phyloP scores from a whole-genome alignment of 257 asterid genomes.

The Anisodus acutangulus region DNA sequence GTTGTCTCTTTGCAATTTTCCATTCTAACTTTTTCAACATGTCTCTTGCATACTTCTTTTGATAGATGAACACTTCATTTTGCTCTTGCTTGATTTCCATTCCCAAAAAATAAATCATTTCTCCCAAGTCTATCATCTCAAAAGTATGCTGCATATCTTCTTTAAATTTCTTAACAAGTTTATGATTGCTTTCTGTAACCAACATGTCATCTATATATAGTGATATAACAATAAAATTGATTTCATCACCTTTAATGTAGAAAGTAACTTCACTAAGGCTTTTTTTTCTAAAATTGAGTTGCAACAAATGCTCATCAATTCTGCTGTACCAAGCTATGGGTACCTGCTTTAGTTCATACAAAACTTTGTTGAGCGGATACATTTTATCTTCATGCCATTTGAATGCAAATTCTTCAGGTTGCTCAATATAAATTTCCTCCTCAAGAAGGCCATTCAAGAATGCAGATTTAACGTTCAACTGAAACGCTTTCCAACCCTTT shows the following conservation, averaged over 20 bases:
- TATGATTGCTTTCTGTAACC: neutral
- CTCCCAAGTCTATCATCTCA: neutral
- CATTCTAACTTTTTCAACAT: neutral
- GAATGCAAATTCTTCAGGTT: neutral
- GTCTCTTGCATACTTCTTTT: neutral
- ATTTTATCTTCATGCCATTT: neutral
- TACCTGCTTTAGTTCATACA: neutral
- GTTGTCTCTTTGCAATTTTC: neutral
- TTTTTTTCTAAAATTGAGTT: neutral
- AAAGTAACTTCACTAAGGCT: neutral
- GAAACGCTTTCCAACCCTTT: neutral
- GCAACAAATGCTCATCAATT: neutral
- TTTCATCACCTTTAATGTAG: neutral
- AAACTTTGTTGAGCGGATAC: neutral
- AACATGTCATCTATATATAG: neutral
- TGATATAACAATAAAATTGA: neutral
- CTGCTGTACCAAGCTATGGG: neutral
- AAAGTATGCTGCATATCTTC: neutral
- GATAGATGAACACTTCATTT: neutral
- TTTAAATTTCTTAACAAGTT: neutral
- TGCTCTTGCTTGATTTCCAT: neutral
- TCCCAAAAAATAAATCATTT: neutral
- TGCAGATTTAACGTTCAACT: neutral
- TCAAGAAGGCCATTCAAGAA: neutral
- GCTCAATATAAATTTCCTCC: slow-evolving; percentile 7